A percentile compares a stretch with the other conserved stretches of the same genome.
Evolutionary conservation across 2,329 filamentous ascomycete genomes (phyloP).

Genomic region (Clathrospora elynae): DNA sequence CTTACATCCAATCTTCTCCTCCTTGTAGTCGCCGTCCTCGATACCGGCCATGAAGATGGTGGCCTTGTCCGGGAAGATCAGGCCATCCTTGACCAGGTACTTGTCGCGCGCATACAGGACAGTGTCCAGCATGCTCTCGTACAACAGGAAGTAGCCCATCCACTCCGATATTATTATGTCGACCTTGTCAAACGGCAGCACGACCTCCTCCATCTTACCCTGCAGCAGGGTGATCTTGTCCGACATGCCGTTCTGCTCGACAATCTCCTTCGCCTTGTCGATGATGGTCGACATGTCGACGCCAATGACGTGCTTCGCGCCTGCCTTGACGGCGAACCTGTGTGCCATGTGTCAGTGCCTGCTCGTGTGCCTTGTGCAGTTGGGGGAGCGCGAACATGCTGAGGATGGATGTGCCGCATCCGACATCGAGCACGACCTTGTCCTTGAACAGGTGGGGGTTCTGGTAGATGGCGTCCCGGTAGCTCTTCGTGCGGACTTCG

Average conservation of each 20-base stretch:
- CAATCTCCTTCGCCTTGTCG: constrained; percentile 96
- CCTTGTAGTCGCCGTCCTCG: constrained; percentile 99
- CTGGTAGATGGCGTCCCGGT: constrained; percentile 96
- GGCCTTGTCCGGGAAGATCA: constrained; percentile 99
- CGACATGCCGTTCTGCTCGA: constrained; percentile 85
- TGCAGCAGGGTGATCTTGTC: constrained; percentile 97
- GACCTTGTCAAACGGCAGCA: constrained; percentile 90
- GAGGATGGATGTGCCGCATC: constrained; percentile 95
- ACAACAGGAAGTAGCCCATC: constrained; percentile 99
- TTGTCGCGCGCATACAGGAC: constrained; percentile 94
- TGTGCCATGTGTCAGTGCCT: constrained; percentile 25
- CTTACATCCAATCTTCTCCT: constrained; percentile 97
- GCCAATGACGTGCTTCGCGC: constrained; percentile 97
- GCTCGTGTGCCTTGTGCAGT: constrained; percentile 18
- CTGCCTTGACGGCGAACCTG: constrained; percentile 96
- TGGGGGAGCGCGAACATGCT: constrained; percentile 75
- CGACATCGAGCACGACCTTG: constrained; percentile 94
- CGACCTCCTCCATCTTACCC: constrained; percentile 99
- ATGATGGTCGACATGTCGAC: constrained; percentile 99
- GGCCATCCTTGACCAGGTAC: constrained; percentile 82
- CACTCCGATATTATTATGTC: constrained; percentile 99
- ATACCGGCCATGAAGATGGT: constrained; percentile 97
- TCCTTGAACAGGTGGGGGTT: constrained; percentile 94
- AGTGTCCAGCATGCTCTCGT: constrained; percentile 98
- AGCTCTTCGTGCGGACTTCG: constrained; percentile 93